Conservation (phyloP, 1,139 yeast genomes). For the Hansenula lynferdii region DNA sequence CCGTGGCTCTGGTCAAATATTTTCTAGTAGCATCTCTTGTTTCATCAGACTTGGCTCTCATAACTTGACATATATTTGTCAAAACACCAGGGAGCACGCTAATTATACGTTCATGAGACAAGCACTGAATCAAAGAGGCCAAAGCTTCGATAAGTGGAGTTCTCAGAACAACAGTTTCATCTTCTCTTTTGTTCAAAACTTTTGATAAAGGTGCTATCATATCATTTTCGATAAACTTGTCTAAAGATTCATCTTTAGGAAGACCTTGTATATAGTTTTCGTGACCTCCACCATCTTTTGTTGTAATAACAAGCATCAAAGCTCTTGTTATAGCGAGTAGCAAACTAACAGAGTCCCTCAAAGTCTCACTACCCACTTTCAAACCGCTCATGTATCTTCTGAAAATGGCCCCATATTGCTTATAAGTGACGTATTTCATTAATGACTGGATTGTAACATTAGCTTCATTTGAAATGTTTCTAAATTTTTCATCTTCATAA, state of each 20-base stretch:
- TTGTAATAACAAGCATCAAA: slow-evolving; percentile 31
- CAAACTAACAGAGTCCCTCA: slow-evolving; percentile 58
- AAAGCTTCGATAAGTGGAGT: slow-evolving; percentile 82
- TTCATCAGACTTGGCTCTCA: slow-evolving; percentile 84
- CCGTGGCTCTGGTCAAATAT: slow-evolving; percentile 61
- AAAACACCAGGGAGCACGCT: slow-evolving; percentile 73
- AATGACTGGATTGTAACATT: slow-evolving; percentile 58
- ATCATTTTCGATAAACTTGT: slow-evolving; percentile 50
- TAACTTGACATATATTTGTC: slow-evolving; percentile 80
- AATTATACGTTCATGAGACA: slow-evolving; percentile 52
- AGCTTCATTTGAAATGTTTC: slow-evolving; percentile 74
- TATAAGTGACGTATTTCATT: slow-evolving; percentile 62
- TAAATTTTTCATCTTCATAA: slow-evolving; percentile 47
- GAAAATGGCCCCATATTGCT: slow-evolving; percentile 72
- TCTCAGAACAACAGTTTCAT: slow-evolving; percentile 71
- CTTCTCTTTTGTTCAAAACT: slow-evolving; percentile 59
- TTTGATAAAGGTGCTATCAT: slow-evolving; percentile 59
- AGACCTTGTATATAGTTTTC: slow-evolving; percentile 22
- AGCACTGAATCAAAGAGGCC: slow-evolving; percentile 61
- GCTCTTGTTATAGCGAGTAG: slow-evolving; percentile 62
- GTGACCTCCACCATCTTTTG: slow-evolving; percentile 10
- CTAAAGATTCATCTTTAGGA: slow-evolving; percentile 40
- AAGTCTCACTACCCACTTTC: slow-evolving; percentile 41
- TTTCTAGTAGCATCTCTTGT: slow-evolving; percentile 84
- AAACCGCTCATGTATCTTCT: slow-evolving; percentile 64